A percentile compares a stretch with the other conserved stretches of the same genome.
Evolutionary conservation across 2,329 filamentous ascomycete genomes (phyloP).

Genomic region (Beauveria varroae): DNA sequence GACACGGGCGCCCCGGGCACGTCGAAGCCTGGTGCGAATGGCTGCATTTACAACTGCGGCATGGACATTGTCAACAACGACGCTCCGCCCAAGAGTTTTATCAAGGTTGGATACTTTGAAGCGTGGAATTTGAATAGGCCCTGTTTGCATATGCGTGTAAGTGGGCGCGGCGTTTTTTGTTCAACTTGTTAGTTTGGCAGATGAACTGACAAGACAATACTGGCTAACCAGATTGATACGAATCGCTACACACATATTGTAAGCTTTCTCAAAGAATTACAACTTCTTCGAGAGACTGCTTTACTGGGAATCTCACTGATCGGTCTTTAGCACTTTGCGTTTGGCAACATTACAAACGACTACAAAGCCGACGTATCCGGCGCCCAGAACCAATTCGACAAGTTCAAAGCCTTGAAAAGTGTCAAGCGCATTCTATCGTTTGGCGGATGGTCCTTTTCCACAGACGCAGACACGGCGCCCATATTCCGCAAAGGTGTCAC

Average conservation of each 20-base stretch:
- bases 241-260: neutral
- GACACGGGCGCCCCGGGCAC: slow-evolving; percentile 15
- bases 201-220: neutral
- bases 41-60: slow-evolving; percentile 35
- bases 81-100: neutral
- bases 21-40: slow-evolving; percentile 20
- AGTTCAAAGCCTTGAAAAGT: slow-evolving; percentile 18
- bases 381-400: slow-evolving; percentile 19
- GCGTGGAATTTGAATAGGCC: slow-evolving; percentile 7
- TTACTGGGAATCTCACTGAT: slow-evolving; percentile 8
- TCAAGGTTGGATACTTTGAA: slow-evolving; percentile 17
- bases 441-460: slow-evolving; percentile 38
- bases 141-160: slow-evolving; percentile 14
- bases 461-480: slow-evolving; percentile 23
- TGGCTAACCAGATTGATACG: neutral
- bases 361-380: slow-evolving; percentile 17
- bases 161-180: neutral
- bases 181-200: no score
- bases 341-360: slow-evolving; percentile 15
- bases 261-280: neutral
- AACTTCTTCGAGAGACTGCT: slow-evolving; percentile 4
- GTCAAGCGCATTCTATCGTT: slow-evolving; percentile 32
- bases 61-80: slow-evolving; percentile 16
- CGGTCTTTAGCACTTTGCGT: slow-evolving; percentile 19
- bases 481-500: slow-evolving; percentile 28